These are phyloP conservation scores for Penicillium palitans DNA, from an alignment of 2,329 filamentous ascomycete species.

Conservation along the genomic window DNA sequence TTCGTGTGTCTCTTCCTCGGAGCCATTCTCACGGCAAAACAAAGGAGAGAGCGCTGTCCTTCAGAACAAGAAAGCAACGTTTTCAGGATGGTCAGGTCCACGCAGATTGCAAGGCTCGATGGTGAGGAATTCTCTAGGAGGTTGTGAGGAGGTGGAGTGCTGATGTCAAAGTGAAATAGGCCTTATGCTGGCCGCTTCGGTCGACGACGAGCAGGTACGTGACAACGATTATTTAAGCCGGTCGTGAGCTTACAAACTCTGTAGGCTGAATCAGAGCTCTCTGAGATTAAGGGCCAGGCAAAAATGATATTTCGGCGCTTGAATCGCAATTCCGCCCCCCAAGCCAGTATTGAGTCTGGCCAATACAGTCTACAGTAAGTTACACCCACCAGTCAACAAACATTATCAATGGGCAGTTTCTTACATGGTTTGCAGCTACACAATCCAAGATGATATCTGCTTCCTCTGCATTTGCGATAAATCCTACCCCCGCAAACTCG, in stretches of 20 bases:
- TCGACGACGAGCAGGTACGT: slow-evolving; percentile 79
- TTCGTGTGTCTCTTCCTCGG: slow-evolving; percentile 22
- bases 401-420: not conserved
- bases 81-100: slow-evolving; percentile 76
- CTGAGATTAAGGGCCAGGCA: slow-evolving; percentile 85
- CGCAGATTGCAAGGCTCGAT: slow-evolving; percentile 90
- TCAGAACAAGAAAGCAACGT: slow-evolving; percentile 1
- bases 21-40: slow-evolving; percentile 36
- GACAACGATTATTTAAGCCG: slow-evolving; percentile 1
- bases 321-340: slow-evolving; percentile 82
- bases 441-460: slow-evolving; percentile 78
- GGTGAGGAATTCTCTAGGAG: slow-evolving; percentile 55
- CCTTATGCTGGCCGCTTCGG: slow-evolving; percentile 90
- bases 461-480: slow-evolving; percentile 93
- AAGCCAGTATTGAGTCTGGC: slow-evolving; percentile 87
- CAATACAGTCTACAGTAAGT: slow-evolving; percentile 81
- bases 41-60: slow-evolving; percentile 13
- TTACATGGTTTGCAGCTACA: slow-evolving; percentile 61
- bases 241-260: slow-evolving; percentile 2
- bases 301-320: slow-evolving; percentile 88
- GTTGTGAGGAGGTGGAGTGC: slow-evolving; percentile 13
- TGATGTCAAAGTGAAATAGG: slow-evolving; percentile 54
- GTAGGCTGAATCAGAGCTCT: slow-evolving; percentile 70
- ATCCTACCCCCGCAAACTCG: slow-evolving; percentile 94
- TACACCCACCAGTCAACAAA: not conserved